A percentile compares a stretch with the other conserved stretches of the same genome.
Evolutionary conservation across 1,284 basidiomycete species (phyloP).

Genomic region (Lignosus rhinocerotis): DNA sequence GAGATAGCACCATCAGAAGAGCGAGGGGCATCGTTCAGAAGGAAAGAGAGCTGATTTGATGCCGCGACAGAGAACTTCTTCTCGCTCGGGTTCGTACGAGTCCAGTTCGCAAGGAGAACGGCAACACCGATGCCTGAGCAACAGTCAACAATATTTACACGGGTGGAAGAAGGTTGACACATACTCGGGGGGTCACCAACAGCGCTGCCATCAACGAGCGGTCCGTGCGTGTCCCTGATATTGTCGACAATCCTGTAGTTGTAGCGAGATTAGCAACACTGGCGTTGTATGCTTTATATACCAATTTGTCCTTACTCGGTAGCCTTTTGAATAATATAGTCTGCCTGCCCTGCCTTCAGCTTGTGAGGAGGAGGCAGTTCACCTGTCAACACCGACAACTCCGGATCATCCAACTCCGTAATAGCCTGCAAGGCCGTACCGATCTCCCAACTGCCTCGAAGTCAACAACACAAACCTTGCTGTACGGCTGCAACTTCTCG

Average conservation of each 20-base stretch:
- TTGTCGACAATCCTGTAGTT: conserved; percentile 36
- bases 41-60: conserved; percentile 55
- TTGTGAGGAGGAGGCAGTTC: conserved; percentile 37
- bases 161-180: conserved; percentile 24
- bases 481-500: neutral
- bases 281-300: too few relatives aligned
- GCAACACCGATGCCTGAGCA: conserved; percentile 55
- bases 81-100: conserved; percentile 38
- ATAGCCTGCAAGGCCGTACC: conserved; percentile 67
- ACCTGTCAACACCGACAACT: conserved; percentile 55
- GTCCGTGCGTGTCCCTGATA: conserved; percentile 33
- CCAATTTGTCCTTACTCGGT: conserved; percentile 30
- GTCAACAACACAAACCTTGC: neutral
- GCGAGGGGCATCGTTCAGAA: conserved; percentile 58
- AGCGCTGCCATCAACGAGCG: conserved; percentile 50
- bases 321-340: conserved; percentile 43
- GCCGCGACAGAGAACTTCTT: conserved; percentile 52
- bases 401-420: conserved; percentile 58
- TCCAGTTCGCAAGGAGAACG: conserved; percentile 62
- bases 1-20: conserved; percentile 65
- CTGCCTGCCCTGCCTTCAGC: conserved; percentile 34
- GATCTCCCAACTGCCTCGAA: conserved; percentile 61
- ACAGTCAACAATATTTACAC: neutral
- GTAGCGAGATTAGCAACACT: neutral
- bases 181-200: conserved; percentile 71